Evolutionary conservation across 805 yeast genomes (phyloP).

Genomic region (Jamesozyma rosinii): DNA sequence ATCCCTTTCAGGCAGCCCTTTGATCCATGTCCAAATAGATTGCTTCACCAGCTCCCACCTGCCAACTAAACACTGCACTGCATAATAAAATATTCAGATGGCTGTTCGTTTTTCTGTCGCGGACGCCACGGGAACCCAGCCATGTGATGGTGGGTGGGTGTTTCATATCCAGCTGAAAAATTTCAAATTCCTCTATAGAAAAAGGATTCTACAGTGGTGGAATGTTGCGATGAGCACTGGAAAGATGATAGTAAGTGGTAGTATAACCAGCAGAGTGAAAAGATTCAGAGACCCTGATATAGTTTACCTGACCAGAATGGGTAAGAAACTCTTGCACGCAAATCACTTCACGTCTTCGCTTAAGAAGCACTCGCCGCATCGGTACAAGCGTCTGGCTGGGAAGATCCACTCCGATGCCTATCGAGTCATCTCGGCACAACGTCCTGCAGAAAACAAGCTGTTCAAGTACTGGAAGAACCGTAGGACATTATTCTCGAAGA

Average conservation of each 20-base stretch:
- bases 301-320: too few relatives aligned
- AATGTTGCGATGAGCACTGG: too few relatives aligned
- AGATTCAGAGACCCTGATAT: too few relatives aligned
- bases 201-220: too few relatives aligned
- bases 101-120: background rate
- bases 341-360: conserved; percentile 7
- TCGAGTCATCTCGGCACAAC: conserved; percentile 13
- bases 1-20: background rate
- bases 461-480: conserved; percentile 56
- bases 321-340: conserved; percentile 11
- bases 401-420: conserved; percentile 10
- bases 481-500: conserved; percentile 49
- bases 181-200: background rate
- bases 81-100: background rate
- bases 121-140: background rate
- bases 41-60: background rate
- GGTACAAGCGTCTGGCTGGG: conserved; percentile 10
- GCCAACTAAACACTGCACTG: background rate
- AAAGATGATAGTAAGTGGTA: too few relatives aligned
- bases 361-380: conserved; percentile 5
- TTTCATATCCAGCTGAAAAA: background rate
- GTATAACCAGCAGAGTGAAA: too few relatives aligned
- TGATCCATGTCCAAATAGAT: background rate
- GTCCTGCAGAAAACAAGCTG: conserved; percentile 10
- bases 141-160: background rate